Evolutionary conservation across 73 alveolate genomes (phyloP).

Genomic region (Tetrahymena elliotti): DNA sequence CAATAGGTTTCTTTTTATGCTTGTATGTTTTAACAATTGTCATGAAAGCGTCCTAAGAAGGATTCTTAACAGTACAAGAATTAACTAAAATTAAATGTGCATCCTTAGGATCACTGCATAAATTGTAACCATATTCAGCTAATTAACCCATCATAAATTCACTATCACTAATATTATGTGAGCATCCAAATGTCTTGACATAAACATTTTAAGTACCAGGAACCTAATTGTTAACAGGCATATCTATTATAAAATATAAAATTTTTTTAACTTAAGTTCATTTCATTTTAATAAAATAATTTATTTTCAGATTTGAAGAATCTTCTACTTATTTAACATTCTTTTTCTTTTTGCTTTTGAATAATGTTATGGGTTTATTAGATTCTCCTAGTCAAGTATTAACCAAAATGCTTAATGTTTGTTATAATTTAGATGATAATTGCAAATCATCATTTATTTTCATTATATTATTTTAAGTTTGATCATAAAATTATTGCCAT

Average conservation of each 20-base stretch:
- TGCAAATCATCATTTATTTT: background rate
- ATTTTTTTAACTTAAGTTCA: background rate
- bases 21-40: slow-evolving; percentile 48
- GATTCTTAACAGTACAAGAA: slow-evolving; percentile 89
- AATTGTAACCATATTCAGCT: slow-evolving; percentile 72
- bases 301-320: no score
- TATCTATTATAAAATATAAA: slow-evolving; percentile 5
- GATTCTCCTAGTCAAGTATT: background rate
- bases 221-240: slow-evolving; percentile 45
- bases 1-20: slow-evolving; percentile 43
- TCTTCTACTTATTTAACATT: background rate
- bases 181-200: slow-evolving; percentile 88
- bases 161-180: slow-evolving; percentile 86
- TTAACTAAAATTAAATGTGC: slow-evolving; percentile 74
- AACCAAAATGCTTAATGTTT: no score
- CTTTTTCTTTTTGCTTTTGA: background rate
- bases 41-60: slow-evolving; percentile 77
- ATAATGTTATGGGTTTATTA: no score
- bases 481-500: background rate
- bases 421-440: background rate
- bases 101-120: slow-evolving; percentile 71
- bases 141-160: slow-evolving; percentile 92
- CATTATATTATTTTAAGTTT: background rate
- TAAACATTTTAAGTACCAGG: slow-evolving; percentile 40
- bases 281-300: background rate